A percentile compares a stretch with the other conserved stretches of the same genome.
These are phyloP conservation scores for Rhododendron molle DNA, from an alignment of 148 eudicot genomes.

Conservation along the genomic window DNA sequence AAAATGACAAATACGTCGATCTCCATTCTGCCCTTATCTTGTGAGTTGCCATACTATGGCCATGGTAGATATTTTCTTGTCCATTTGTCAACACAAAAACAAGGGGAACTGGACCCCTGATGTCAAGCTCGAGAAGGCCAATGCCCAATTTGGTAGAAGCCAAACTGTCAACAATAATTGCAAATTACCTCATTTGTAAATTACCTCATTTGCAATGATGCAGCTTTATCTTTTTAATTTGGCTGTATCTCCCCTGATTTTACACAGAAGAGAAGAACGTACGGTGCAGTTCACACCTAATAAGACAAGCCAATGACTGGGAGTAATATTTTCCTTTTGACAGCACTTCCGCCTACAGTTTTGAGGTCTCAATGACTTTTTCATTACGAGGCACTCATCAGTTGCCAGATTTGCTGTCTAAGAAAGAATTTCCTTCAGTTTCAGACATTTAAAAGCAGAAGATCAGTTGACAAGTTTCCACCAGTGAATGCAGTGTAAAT, in stretches of 20 bases:
- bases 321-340: neutral
- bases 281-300: neutral
- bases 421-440: neutral
- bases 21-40: constrained; percentile 1
- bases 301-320: neutral
- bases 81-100: neutral
- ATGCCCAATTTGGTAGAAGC: neutral
- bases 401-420: neutral
- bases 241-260: neutral
- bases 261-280: neutral
- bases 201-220: neutral
- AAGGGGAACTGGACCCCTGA: neutral
- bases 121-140: neutral
- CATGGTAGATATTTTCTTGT: neutral
- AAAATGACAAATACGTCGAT: neutral
- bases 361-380: neutral
- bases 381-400: neutral
- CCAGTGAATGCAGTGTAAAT: neutral
- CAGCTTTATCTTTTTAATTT: neutral
- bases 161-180: neutral
- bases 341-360: neutral
- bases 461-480: neutral
- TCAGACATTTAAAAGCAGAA: neutral
- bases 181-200: neutral
- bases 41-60: neutral